Evolutionary conservation across 495 filamentous ascomycete species (phyloP), one percentile per base, ranked within the genome.

Genomic region (Aspergillus affinis): DNA sequence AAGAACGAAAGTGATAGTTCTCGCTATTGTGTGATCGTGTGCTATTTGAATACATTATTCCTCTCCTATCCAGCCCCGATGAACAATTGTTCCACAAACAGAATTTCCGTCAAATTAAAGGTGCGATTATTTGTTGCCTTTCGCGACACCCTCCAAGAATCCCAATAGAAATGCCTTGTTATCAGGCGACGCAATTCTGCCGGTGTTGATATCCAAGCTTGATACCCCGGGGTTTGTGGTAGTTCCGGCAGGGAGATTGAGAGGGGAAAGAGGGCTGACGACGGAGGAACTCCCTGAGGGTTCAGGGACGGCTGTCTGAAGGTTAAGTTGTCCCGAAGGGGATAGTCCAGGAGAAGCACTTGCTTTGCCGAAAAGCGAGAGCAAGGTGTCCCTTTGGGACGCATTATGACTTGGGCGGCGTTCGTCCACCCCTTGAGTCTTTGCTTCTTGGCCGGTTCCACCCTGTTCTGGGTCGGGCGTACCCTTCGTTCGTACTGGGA

Each of bases 101-200:
- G 15, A 41, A 41, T 36, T 13, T n/a, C 32, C 36, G 36, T 41
- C 36, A 41, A 41, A 41, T 13, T 41, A 41, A 13, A 19, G 27
- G n/a, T n/a, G 27, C 36, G 30, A n/a, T 54, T 61, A 77, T 59
- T 72, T 75, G 60, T 70, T 75, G 19, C 70, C 71, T 60, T 80
- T 81, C 2, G 82, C 84, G 50, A 88, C 81, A 56, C 79, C 81
- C 62, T 85, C 81, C 67, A 96, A 72, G 72, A 91, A 95, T 9
- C 85, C 88, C 52, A 94, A 74, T 64, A 95, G 75, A 63, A 95
- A 95, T n/a, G 82, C 83, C 65, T 88, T 86, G 64, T 95, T 85
- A 9, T 81, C 85, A 2, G 86, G 82, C 3, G 85, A 88, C n/a
- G 86, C 88, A 44, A 86, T 59, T n/a, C 55, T 58, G 48, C 67